Base-by-base conservation (phyloP, 345 rosid species). In the Hibiscus tridactylites region DNA sequence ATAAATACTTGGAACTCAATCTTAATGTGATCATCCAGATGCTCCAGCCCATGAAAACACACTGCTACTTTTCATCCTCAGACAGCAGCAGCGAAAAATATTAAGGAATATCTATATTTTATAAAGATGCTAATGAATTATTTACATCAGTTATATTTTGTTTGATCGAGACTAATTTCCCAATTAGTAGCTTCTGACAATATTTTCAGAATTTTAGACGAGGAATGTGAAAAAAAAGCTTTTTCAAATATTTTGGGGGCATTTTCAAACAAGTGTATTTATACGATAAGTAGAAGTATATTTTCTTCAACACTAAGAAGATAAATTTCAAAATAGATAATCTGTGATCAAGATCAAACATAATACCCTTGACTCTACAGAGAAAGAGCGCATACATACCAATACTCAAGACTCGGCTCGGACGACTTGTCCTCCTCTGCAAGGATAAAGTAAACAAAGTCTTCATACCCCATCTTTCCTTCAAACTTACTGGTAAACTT, bases 361-460 rank as follows among this genome's bases (percentile, higher is more conserved):
- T 28, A 49, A 66, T 47, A 47, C 24, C 39, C 58, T 49, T 16
- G 29, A 58, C 31, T 16, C 29, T 5, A 47, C 58, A 35, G 7
- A 58, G 31, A 39, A 68, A 75, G 70, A 46, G 33, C 8, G 61
- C 11, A 12, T 68, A 54, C 13, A 46, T 80, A 91, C 98, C 98
- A 93, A 80, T 89, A 93, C 81, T 93, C 98, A 65, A 93, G 98
- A 82, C 98, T 91, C 71, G 94, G 96, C 77, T 84, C 90, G 16
- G 98, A 90, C 78, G 97, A 88, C 82, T 93, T 93, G 76, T 93
- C 98, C 84, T 93, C 98, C 85, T 93, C 98, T 1, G 98, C 86
- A 61, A 91, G 83, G 77, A 93, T 93, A 79, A 93, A 93, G 85
- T 90, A 88, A 54, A 91, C 98, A 75, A 93, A 93, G 80, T 93